These are phyloP conservation scores for Hygrophoropsis aurantiaca DNA, from an alignment of 768 basidiomycete genomes.

Conservation along the genomic window DNA sequence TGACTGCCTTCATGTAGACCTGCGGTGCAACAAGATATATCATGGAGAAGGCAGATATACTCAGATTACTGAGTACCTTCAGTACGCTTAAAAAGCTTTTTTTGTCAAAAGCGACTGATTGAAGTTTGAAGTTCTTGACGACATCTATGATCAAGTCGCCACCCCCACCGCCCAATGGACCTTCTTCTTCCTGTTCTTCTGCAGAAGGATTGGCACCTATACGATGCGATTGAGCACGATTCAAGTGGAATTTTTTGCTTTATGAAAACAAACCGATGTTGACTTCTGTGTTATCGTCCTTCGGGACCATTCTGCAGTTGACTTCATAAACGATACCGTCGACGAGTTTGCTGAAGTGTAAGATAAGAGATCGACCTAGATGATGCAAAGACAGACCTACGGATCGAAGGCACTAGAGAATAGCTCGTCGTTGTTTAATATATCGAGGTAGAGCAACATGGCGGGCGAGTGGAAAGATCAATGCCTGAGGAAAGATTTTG, in stretches of 20 bases:
- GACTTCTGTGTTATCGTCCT: constrained; percentile 77
- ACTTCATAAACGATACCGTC: constrained; percentile 86
- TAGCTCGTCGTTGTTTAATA: constrained; percentile 85
- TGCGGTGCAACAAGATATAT: constrained; percentile 26
- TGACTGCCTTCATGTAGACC: constrained; percentile 94
- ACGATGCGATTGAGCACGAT: neutral
- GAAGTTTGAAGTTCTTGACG: constrained; percentile 88
- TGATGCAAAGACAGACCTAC: constrained; percentile 44
- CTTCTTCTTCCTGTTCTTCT: constrained; percentile 87
- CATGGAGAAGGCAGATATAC: neutral
- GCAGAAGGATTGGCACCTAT: constrained; percentile 90
- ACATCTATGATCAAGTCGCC: constrained; percentile 88
- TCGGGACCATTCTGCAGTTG: constrained; percentile 66
- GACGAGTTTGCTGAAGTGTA: constrained; percentile 61
- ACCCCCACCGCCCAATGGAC: constrained; percentile 77
- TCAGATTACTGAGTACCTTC: constrained; percentile 54
- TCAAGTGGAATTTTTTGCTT: too few species aligned
- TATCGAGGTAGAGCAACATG: constrained; percentile 78
- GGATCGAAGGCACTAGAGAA: constrained; percentile 90
- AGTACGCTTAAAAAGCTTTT: constrained; percentile 80
- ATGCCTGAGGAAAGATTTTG: neutral
- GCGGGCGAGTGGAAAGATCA: constrained; percentile 12
- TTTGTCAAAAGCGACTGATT: constrained; percentile 83
- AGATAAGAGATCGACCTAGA: constrained; percentile 8
- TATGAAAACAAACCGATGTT: constrained; percentile 70